phyloP scores from a whole-genome alignment of 495 filamentous ascomycete genomes.

The Patellaria atrata region DNA sequence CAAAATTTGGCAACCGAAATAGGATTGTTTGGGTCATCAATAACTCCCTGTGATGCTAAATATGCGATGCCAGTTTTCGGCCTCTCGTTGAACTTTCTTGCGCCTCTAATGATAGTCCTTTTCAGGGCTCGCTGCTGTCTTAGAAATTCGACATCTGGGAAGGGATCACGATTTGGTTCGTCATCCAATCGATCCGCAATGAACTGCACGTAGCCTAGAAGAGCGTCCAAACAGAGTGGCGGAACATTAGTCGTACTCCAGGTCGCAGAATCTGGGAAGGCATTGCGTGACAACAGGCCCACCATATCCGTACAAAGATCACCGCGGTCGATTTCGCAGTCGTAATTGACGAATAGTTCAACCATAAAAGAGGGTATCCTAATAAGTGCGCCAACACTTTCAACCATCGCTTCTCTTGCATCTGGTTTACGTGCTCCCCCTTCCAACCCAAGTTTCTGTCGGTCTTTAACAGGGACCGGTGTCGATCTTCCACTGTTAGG shows the following conservation, averaged over 20 bases:
- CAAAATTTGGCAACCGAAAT: conserved; percentile 64
- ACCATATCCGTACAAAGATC: conserved; percentile 94
- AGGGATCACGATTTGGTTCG: conserved; percentile 45
- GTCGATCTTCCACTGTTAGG: conserved; percentile 76
- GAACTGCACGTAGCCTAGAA: conserved; percentile 81
- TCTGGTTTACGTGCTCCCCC: conserved; percentile 85
- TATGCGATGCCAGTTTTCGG: conserved; percentile 83
- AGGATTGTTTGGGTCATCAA: conserved; percentile 58
- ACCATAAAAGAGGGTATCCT: conserved; percentile 88
- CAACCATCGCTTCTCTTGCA: conserved; percentile 95
- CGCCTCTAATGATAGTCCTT: conserved; percentile 73
- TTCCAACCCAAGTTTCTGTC: conserved; percentile 86
- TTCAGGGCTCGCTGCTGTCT: conserved; percentile 62
- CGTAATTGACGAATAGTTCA: conserved; percentile 95
- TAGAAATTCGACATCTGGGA: conserved; percentile 49
- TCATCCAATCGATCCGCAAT: conserved; percentile 77
- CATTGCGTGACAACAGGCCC: conserved; percentile 80
- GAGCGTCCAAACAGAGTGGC: conserved; percentile 81
- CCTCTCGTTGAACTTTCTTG: conserved; percentile 87
- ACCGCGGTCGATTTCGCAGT: conserved; percentile 83
- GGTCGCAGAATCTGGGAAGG: conserved; percentile 91
- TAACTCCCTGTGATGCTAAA: conserved; percentile 69
- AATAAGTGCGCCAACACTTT: conserved; percentile 80
- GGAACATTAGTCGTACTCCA: conserved; percentile 99
- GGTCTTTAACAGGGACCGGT: conserved; percentile 83